A percentile compares a stretch with the other conserved stretches of the same genome.
phyloP scores from a whole-genome alignment of 176 grass and related monocot genomes.

The Tillandsia leiboldiana region DNA sequence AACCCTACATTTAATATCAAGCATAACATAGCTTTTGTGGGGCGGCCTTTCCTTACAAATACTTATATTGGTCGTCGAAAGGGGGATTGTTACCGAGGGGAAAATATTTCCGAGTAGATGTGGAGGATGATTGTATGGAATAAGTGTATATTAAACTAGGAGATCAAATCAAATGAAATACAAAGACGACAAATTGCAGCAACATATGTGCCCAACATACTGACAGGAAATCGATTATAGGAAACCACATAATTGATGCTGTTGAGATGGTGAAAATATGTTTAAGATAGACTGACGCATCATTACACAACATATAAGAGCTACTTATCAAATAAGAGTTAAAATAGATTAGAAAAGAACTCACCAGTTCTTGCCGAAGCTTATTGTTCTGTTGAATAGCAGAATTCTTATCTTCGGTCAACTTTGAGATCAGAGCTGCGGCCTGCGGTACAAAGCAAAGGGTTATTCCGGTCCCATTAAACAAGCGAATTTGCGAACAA shows the following conservation, averaged over 20 bases:
- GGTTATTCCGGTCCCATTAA: neutral
- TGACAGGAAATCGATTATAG: neutral
- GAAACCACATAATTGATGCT: neutral
- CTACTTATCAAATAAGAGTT: neutral
- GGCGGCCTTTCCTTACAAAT: no score
- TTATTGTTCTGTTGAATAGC: constrained; percentile 22
- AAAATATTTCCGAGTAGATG: no score
- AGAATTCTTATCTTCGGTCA: constrained; percentile 19
- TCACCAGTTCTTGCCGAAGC: constrained; percentile 20
- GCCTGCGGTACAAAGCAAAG: neutral
- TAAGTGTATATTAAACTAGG: no score
- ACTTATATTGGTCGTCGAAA: no score
- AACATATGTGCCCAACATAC: no score
- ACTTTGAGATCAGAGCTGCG: constrained; percentile 8
- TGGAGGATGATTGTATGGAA: no score
- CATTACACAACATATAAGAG: neutral
- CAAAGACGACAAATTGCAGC: no score
- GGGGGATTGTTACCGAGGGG: no score
- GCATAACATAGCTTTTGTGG: no score
- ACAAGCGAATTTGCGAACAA: neutral
- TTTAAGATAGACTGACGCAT: neutral
- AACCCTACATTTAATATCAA: no score
- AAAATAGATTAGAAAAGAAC: neutral
- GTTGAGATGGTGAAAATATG: neutral
- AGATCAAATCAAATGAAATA: no score